Base-by-base conservation (phyloP, 2,329 filamentous ascomycete genomes). In the Passalora sequoiae region DNA sequence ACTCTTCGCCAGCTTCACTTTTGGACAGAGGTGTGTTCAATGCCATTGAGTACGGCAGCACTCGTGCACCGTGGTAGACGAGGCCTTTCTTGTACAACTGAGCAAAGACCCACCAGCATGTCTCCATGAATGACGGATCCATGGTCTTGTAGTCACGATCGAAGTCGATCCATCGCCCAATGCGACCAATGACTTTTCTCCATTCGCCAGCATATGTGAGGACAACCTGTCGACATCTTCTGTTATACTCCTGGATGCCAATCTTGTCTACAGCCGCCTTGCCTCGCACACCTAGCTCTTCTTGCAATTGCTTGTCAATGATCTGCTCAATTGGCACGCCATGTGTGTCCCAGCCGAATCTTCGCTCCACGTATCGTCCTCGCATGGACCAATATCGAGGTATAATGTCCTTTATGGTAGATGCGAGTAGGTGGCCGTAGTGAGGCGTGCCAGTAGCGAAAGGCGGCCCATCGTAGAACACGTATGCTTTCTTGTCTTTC, bases 121-220 rank as follows among this genome's bases (percentile, higher is more conserved):
- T 84, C 71, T 96, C 91, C 91, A 96, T 97, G 69, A 94, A 97
- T 15, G 74, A 82, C n/a, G 83, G 76, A 65, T 97, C 84, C 88
- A 96, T 95, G 25, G 88, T 95, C 83, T 95, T 95, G 74, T 94
- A 96, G 65, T 96, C 88, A 58, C 94, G 92, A 67, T 97, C 91
- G 58, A 97, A 96, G 68, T 96, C 91, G 59, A 96, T 92, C 91
- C 91, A 97, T 45, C 91, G 83, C 44, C 91, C 91, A 29, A 97
- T 70, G 49, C 91, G 76, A 61, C 94, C 88, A 58, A 96, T 85
- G 19, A 88, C 94, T 51, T 81, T 71, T 59, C 88, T 80, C 91
- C 91, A 97, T 65, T 96, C 91, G 12, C 75, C 67, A 8, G 88
- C 81, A 64, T 85, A 96, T 59, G 86, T 80, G 87, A 96, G 94